phyloP scores from a whole-genome alignment of 495 filamentous ascomycete genomes.

The Aspergillus egyptiacus region DNA sequence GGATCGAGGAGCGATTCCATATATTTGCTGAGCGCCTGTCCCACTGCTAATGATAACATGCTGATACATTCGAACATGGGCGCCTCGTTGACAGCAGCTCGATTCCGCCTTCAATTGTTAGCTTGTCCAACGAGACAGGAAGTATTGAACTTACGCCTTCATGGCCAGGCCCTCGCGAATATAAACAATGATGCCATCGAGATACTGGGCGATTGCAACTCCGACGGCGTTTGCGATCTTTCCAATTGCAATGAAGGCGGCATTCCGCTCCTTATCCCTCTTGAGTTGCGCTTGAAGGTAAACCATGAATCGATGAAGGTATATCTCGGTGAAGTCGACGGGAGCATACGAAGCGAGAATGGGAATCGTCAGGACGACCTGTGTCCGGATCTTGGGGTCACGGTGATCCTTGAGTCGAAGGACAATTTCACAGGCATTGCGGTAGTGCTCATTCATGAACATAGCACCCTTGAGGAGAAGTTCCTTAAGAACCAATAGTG shows the following conservation, averaged over 20 bases:
- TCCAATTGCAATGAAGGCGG: slow-evolving; percentile 90
- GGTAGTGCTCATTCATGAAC: slow-evolving; percentile 93
- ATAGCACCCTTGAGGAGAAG: slow-evolving; percentile 89
- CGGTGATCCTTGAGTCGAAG: slow-evolving; percentile 85
- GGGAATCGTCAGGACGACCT: slow-evolving; percentile 84
- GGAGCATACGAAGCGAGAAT: slow-evolving; percentile 90
- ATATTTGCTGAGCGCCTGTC: slow-evolving; percentile 94
- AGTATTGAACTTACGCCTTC: slow-evolving; percentile 53
- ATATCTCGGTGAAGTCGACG: slow-evolving; percentile 70
- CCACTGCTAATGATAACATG: slow-evolving; percentile 88
- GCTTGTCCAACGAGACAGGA: not conserved
- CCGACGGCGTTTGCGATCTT: slow-evolving; percentile 94
- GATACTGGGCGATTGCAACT: slow-evolving; percentile 86
- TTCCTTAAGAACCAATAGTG: slow-evolving; percentile 83
- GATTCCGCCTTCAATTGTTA: slow-evolving; percentile 55
- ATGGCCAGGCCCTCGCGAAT: slow-evolving; percentile 83
- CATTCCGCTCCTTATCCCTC: slow-evolving; percentile 85
- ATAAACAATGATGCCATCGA: slow-evolving; percentile 87
- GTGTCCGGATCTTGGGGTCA: slow-evolving; percentile 77
- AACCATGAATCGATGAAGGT: slow-evolving; percentile 94
- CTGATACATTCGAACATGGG: slow-evolving; percentile 98
- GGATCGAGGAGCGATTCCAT: slow-evolving; percentile 94
- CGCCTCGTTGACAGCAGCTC: slow-evolving; percentile 62
- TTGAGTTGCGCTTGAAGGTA: slow-evolving; percentile 94
- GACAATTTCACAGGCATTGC: slow-evolving; percentile 84